Evolutionary conservation across 805 yeast genomes (phyloP).

Genomic region (Scheffersomyces ergatensis): DNA sequence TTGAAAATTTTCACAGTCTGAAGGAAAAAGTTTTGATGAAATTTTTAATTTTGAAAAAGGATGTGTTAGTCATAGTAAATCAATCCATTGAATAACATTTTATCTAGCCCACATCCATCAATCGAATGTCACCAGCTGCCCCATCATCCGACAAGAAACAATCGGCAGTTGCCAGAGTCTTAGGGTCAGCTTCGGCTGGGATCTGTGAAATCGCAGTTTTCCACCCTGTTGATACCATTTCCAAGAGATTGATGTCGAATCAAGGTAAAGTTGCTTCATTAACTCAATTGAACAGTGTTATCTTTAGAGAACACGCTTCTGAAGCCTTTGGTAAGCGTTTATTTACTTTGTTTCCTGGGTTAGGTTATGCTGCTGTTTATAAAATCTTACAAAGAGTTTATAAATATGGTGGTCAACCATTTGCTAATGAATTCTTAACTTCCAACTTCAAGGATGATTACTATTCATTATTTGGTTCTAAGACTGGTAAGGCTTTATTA

Average conservation of each 20-base stretch:
- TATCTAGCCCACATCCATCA: too few relatives aligned
- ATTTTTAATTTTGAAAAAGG: too few relatives aligned
- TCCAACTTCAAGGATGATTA: constrained; percentile 67
- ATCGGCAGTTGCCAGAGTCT: constrained; percentile 83
- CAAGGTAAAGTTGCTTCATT: constrained; percentile 62
- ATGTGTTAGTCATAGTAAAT: too few relatives aligned
- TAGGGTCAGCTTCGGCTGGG: constrained; percentile 99
- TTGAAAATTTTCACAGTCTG: background rate
- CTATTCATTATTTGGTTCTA: constrained; percentile 80
- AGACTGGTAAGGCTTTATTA: constrained; percentile 95
- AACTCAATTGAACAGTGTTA: constrained; percentile 75
- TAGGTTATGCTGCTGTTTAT: constrained; percentile 97
- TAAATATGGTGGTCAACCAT: constrained; percentile 99
- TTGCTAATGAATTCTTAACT: constrained; percentile 89
- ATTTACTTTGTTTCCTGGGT: constrained; percentile 90
- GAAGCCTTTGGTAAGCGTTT: constrained; percentile 70
- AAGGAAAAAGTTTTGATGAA: too few relatives aligned
- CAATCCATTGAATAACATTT: too few relatives aligned
- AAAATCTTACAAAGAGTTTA: constrained; percentile 95
- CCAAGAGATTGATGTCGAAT: constrained; percentile 91
- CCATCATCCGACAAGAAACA: constrained; percentile 68
- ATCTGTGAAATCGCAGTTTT: constrained; percentile 93
- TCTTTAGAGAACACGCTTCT: constrained; percentile 78
- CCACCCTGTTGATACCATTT: constrained; percentile 98
- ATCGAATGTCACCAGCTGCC: constrained; percentile 31